These are phyloP conservation scores for Metschnikowia baotianmanensis DNA, from an alignment of 805 yeast species.

Conservation along the genomic window DNA sequence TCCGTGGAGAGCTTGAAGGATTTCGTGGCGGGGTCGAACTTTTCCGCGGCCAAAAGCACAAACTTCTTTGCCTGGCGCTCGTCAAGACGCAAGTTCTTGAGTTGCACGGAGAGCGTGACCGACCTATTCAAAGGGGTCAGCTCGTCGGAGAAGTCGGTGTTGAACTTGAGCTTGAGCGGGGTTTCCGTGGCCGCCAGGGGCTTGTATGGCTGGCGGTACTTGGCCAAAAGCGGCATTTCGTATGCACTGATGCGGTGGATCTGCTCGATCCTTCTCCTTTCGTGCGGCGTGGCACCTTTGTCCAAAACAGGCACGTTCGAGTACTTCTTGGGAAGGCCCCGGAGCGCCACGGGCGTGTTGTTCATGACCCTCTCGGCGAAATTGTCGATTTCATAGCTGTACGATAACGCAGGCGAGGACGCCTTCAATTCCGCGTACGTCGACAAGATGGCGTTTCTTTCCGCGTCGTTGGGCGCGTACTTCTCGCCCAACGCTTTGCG, in stretches of 20 bases:
- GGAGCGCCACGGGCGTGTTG: constrained; percentile 34
- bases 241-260: constrained; percentile 84
- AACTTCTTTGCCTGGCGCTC: constrained; percentile 66
- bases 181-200: constrained; percentile 43
- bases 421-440: constrained; percentile 33
- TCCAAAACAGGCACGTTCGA: constrained; percentile 36
- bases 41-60: constrained; percentile 71
- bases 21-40: constrained; percentile 64
- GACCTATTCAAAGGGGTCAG: constrained; percentile 63
- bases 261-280: constrained; percentile 70
- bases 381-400: constrained; percentile 41
- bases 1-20: constrained; percentile 62
- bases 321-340: constrained; percentile 39
- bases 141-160: constrained; percentile 70
- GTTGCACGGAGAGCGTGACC: constrained; percentile 58
- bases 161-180: constrained; percentile 66
- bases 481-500: constrained; percentile 50
- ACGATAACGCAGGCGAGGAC: constrained; percentile 33
- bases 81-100: constrained; percentile 52
- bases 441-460: constrained; percentile 55
- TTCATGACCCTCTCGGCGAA: constrained; percentile 43
- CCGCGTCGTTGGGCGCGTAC: constrained; percentile 62
- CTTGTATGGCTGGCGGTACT: constrained; percentile 67
- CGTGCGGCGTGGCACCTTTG: constrained; percentile 37
- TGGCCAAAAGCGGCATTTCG: constrained; percentile 82